phyloP scores from a whole-genome alignment of 2,329 filamentous ascomycete species.

The Aspergillus quadrilineatus region DNA sequence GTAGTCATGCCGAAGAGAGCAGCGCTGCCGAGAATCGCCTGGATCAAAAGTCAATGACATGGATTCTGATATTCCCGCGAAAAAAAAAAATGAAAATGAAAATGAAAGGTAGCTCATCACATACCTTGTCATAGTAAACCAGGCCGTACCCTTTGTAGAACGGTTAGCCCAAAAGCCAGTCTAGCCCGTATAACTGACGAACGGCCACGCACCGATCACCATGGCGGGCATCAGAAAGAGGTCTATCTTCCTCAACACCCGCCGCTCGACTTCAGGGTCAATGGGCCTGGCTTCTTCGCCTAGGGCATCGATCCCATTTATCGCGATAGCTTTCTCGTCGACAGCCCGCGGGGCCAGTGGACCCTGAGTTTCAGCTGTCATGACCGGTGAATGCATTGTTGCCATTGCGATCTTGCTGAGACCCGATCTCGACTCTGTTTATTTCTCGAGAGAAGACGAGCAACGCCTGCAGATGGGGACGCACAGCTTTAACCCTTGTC shows the following conservation, averaged over 20 bases:
- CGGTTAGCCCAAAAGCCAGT: neutral
- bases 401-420: neutral
- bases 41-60: too few species aligned
- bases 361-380: neutral
- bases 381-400: neutral
- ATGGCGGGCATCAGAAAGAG: slow-evolving; percentile 15
- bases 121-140: slow-evolving; percentile 68
- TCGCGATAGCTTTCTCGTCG: neutral
- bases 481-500: neutral
- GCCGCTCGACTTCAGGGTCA: slow-evolving; percentile 12
- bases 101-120: too few species aligned
- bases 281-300: slow-evolving; percentile 13
- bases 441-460: too few species aligned
- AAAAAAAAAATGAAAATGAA: too few species aligned
- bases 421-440: too few species aligned
- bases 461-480: too few species aligned
- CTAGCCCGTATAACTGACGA: neutral
- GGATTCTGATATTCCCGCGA: too few species aligned
- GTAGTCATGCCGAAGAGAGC: slow-evolving; percentile 73
- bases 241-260: slow-evolving; percentile 16
- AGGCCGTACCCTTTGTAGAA: slow-evolving; percentile 53
- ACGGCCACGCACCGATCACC: slow-evolving; percentile 44
- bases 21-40: slow-evolving; percentile 72
- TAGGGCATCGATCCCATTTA: slow-evolving; percentile 1
- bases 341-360: neutral